phyloP scores from a whole-genome alignment of 495 filamentous ascomycete species.

The Neurospora sp. region DNA sequence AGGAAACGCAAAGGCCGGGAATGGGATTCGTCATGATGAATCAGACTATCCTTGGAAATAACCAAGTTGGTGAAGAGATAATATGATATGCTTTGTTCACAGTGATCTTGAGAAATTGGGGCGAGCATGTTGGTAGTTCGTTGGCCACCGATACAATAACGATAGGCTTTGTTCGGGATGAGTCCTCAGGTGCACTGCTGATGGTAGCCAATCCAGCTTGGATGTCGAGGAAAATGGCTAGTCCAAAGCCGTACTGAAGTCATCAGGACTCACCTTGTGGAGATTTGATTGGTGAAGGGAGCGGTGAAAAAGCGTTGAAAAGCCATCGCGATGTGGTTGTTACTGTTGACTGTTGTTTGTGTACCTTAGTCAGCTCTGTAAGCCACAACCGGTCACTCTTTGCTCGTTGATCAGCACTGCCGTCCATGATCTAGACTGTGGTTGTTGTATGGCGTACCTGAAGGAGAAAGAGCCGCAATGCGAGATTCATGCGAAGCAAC shows the following conservation, averaged over 20 bases:
- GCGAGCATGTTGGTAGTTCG: neutral
- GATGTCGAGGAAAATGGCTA: neutral
- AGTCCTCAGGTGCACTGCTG: neutral
- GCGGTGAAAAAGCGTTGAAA: neutral
- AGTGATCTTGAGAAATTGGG: neutral
- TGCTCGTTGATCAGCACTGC: neutral
- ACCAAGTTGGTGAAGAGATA: neutral
- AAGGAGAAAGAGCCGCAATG: neutral
- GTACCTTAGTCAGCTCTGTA: neutral
- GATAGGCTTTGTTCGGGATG: neutral
- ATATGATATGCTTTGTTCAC: neutral
- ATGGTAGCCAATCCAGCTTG: neutral
- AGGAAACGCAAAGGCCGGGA: neutral
- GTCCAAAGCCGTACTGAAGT: neutral
- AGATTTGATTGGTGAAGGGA: neutral
- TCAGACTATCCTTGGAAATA: neutral
- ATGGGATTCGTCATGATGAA: neutral
- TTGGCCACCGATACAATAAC: neutral
- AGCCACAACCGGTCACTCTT: neutral
- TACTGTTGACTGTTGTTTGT: neutral
- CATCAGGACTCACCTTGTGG: neutral
- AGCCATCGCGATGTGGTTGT: neutral
- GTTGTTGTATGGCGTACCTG: neutral
- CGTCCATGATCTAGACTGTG: neutral
- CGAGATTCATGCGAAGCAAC: neutral